Percentiles rank a stretch among this genome's conserved stretches.
phyloP scores from a whole-genome alignment of 257 asterid species.

The Voacanga thouarsii region DNA sequence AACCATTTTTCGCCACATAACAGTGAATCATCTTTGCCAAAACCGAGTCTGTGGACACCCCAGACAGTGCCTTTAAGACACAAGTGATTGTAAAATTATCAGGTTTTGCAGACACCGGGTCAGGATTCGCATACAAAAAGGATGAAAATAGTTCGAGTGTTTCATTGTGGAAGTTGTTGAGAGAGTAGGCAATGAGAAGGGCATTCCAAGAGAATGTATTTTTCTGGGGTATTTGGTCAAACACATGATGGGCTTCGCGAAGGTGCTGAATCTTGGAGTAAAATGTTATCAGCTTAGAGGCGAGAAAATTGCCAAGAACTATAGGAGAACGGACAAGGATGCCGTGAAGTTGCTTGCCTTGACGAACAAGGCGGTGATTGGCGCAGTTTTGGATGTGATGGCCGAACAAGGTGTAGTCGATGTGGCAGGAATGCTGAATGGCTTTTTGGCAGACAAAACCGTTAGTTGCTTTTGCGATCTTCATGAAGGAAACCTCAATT shows the following conservation, averaged over 20 bases:
- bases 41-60: slow-evolving; percentile 31
- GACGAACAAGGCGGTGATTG: slow-evolving; percentile 53
- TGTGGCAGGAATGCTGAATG: slow-evolving; percentile 10
- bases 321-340: slow-evolving; percentile 48
- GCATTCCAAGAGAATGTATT: slow-evolving; percentile 78
- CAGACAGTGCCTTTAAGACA: slow-evolving; percentile 70
- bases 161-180: slow-evolving; percentile 39
- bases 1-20: slow-evolving; percentile 54
- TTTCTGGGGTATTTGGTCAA: slow-evolving; percentile 65
- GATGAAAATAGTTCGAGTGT: slow-evolving; percentile 39
- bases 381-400: slow-evolving; percentile 62
- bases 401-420: slow-evolving; percentile 54
- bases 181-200: slow-evolving; percentile 62
- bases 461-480: not conserved
- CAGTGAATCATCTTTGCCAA: slow-evolving; percentile 50
- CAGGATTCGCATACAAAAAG: slow-evolving; percentile 22
- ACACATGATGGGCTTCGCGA: slow-evolving; percentile 56
- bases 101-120: slow-evolving; percentile 37
- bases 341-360: slow-evolving; percentile 71
- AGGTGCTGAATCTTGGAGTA: slow-evolving; percentile 46
- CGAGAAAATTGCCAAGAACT: slow-evolving; percentile 65
- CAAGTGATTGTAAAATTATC: slow-evolving; percentile 67
- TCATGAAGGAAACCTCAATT: not conserved
- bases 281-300: slow-evolving; percentile 65
- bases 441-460: not conserved